A percentile compares a stretch with the other conserved stretches of the same genome.
These are phyloP conservation scores for Ilex paraguariensis DNA, from an alignment of 305 asterid species.

Conservation along the genomic window DNA sequence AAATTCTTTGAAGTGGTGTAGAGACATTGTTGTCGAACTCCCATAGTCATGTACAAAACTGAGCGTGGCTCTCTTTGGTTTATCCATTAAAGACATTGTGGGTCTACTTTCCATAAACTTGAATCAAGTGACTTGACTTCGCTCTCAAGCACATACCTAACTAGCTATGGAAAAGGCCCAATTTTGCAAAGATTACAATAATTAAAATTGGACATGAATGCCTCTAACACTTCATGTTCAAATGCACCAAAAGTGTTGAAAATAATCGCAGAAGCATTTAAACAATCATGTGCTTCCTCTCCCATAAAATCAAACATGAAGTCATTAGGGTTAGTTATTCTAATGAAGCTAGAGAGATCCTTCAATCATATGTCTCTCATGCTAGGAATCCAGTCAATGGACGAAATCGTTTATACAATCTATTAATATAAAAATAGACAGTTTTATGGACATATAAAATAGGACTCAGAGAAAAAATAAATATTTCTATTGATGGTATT, in stretches of 20 bases:
- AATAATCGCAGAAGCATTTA: slow-evolving; percentile 39
- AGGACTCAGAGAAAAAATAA: too few relatives aligned
- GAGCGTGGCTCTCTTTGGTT: slow-evolving; percentile 20
- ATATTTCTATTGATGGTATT: too few relatives aligned
- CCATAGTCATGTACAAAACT: slow-evolving; percentile 46
- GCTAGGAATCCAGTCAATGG: slow-evolving; percentile 44
- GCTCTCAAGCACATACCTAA: slow-evolving; percentile 12
- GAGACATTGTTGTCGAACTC: slow-evolving; percentile 44
- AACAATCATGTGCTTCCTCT: slow-evolving; percentile 44
- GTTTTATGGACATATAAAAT: too few relatives aligned
- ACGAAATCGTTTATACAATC: neutral
- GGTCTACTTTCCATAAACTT: slow-evolving; percentile 44
- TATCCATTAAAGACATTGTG: slow-evolving; percentile 35
- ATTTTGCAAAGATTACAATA: slow-evolving; percentile 36
- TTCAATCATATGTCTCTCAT: slow-evolving; percentile 29
- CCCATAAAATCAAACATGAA: slow-evolving; percentile 46
- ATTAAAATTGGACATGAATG: slow-evolving; percentile 29
- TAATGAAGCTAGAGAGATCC: slow-evolving; percentile 48
- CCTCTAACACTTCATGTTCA: slow-evolving; percentile 31
- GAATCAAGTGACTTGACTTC: slow-evolving; percentile 31
- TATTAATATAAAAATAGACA: too few relatives aligned
- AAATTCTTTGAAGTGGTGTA: slow-evolving; percentile 33
- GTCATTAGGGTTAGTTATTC: slow-evolving; percentile 47
- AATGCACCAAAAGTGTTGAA: slow-evolving; percentile 49
- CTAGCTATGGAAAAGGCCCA: slow-evolving; percentile 42